Evolutionary conservation across 1,284 basidiomycete species (phyloP).

Genomic region (Taiwanofungus camphoratus): DNA sequence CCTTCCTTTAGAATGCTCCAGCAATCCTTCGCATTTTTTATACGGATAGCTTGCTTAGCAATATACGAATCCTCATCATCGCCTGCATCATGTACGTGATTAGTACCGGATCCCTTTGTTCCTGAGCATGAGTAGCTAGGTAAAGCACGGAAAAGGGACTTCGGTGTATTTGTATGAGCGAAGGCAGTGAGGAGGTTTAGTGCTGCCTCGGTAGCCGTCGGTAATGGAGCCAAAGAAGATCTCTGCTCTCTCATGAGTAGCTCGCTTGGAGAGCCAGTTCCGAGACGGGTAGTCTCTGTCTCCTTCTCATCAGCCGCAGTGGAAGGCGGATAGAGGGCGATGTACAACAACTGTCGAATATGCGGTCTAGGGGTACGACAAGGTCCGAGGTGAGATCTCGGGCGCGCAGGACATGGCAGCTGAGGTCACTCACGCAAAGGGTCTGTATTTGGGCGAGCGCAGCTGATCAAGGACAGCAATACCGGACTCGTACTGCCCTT

Average conservation of each 20-base stretch:
- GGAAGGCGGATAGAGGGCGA: slow-evolving; percentile 53
- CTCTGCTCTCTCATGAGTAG: slow-evolving; percentile 34
- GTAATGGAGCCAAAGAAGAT: slow-evolving; percentile 37
- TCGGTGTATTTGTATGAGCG: slow-evolving; percentile 49
- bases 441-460: slow-evolving; percentile 46
- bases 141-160: slow-evolving; percentile 46
- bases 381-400: no score
- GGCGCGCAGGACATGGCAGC: no score
- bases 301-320: slow-evolving; percentile 26
- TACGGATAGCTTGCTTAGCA: slow-evolving; percentile 44
- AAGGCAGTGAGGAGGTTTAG: slow-evolving; percentile 52
- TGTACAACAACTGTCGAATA: slow-evolving; percentile 61
- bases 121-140: slow-evolving; percentile 37
- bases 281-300: slow-evolving; percentile 22
- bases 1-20: slow-evolving; percentile 56
- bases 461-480: slow-evolving; percentile 55
- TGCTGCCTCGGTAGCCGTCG: slow-evolving; percentile 42
- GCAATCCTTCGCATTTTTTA: slow-evolving; percentile 47
- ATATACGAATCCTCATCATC: slow-evolving; percentile 52
- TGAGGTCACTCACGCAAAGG: slow-evolving; percentile 47
- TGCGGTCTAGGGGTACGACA: slow-evolving; percentile 38
- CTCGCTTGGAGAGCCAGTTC: slow-evolving; percentile 41
- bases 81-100: slow-evolving; percentile 15
- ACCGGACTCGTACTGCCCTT: slow-evolving; percentile 64
- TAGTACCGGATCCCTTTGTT: not conserved